These are phyloP conservation scores for Microcera coccophila DNA, from an alignment of 2,329 filamentous ascomycete genomes.

Conservation along the genomic window DNA sequence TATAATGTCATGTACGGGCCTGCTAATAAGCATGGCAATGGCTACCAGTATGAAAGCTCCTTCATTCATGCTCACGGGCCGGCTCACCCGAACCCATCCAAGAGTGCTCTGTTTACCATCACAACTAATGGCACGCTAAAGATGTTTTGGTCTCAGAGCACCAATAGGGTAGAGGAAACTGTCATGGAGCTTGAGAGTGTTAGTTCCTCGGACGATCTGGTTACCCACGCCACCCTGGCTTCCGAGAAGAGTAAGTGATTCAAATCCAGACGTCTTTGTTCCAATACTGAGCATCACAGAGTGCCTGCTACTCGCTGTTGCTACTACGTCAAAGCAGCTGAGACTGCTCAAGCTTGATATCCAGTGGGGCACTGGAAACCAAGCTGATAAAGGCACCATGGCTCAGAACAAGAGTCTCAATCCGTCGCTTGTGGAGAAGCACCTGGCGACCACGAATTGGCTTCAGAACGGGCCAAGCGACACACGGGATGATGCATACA, in stretches of 20 bases:
- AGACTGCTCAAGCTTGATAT: conserved; percentile 70
- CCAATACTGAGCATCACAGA: conserved; percentile 27
- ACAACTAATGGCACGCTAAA: conserved; percentile 70
- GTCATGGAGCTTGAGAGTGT: conserved; percentile 71
- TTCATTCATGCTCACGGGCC: conserved; percentile 65
- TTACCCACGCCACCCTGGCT: conserved; percentile 74
- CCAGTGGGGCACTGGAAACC: conserved; percentile 58
- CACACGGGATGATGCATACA: conserved; percentile 44
- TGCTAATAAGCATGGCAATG: conserved; percentile 56
- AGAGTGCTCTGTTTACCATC: conserved; percentile 72
- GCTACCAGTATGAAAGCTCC: conserved; percentile 67
- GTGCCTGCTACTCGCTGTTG: conserved; percentile 61
- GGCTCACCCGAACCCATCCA: conserved; percentile 65
- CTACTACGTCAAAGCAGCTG: conserved; percentile 67
- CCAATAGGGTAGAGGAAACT: conserved; percentile 66
- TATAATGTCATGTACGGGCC: conserved; percentile 54
- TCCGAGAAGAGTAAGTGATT: conserved; percentile 68
- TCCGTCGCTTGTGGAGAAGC: conserved; percentile 52
- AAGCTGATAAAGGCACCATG: conserved; percentile 46
- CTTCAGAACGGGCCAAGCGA: conserved; percentile 45
- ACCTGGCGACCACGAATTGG: conserved; percentile 57
- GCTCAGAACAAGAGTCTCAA: conserved; percentile 45
- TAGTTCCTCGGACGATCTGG: conserved; percentile 66
- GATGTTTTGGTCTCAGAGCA: conserved; percentile 73
- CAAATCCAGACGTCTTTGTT: background rate